These are phyloP conservation scores for Colletotrichum noveboracense DNA, from an alignment of 2,329 filamentous ascomycete species.

Conservation along the genomic window DNA sequence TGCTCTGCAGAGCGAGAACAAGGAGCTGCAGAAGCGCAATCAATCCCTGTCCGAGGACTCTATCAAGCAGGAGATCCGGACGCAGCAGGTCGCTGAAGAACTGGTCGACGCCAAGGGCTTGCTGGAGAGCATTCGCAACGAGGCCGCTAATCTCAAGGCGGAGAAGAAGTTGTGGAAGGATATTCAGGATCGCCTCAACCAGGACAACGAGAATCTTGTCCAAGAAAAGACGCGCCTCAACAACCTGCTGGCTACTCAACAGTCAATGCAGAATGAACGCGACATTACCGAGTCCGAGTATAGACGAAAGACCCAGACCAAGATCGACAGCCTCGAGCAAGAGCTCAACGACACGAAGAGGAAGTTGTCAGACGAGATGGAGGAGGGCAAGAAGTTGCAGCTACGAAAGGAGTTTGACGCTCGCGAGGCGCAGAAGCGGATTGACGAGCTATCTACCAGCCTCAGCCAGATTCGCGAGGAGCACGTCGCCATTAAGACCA, in stretches of 20 bases:
- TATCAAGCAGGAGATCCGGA: constrained; percentile 87
- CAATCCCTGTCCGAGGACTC: constrained; percentile 80
- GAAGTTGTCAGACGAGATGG: constrained; percentile 81
- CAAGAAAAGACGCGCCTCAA: constrained; percentile 88
- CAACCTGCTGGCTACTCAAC: constrained; percentile 80
- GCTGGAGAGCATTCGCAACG: constrained; percentile 85
- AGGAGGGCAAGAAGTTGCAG: constrained; percentile 83
- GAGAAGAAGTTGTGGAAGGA: constrained; percentile 95
- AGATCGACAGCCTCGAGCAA: constrained; percentile 78
- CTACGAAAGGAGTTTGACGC: constrained; percentile 90
- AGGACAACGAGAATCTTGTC: constrained; percentile 84
- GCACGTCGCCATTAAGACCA: constrained; percentile 83
- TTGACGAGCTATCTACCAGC: constrained; percentile 87
- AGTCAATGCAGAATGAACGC: constrained; percentile 90
- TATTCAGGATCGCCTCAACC: constrained; percentile 85
- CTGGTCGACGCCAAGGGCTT: constrained; percentile 84
- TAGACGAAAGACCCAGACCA: constrained; percentile 78
- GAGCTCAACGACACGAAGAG: constrained; percentile 82
- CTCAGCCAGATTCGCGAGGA: constrained; percentile 85
- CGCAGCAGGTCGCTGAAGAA: constrained; percentile 92
- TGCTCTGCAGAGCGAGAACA: constrained; percentile 84
- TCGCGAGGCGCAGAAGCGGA: constrained; percentile 86
- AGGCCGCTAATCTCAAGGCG: constrained; percentile 90
- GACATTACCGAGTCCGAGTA: constrained; percentile 84
- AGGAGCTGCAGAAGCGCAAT: constrained; percentile 83